Conservation (phyloP, 768 basidiomycete genomes). For the Boletellus emodensis region DNA sequence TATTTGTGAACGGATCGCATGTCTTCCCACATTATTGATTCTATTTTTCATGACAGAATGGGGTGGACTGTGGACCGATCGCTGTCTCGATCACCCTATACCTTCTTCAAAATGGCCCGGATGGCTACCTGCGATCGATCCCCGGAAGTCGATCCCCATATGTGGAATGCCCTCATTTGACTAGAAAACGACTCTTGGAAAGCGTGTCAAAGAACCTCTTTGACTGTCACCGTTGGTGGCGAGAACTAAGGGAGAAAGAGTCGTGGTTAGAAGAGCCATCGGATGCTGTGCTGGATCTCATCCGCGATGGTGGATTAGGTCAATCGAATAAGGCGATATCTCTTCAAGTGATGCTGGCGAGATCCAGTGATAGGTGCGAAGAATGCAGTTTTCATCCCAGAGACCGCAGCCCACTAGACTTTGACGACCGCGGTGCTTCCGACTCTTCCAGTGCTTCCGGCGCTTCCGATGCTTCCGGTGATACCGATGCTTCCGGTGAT, state of each 20-base stretch:
- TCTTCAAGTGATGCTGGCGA: background rate
- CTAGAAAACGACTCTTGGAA: background rate
- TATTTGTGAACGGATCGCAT: background rate
- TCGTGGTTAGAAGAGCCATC: conserved; percentile 4
- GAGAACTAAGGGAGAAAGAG: background rate
- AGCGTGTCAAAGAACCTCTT: background rate
- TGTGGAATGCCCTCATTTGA: background rate
- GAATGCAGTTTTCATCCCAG: background rate
- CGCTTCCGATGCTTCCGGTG: background rate
- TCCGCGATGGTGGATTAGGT: background rate
- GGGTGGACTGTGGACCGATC: conserved; percentile 5
- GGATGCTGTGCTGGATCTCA: background rate
- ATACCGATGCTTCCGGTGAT: background rate
- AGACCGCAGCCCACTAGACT: too few species aligned
- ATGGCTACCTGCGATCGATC: background rate
- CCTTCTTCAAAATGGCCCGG: background rate
- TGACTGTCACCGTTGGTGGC: background rate
- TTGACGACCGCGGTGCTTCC: too few species aligned
- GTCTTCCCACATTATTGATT: background rate
- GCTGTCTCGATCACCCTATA: background rate
- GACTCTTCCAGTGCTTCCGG: background rate
- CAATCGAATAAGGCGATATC: background rate
- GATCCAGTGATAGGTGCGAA: conserved; percentile 3
- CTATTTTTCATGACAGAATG: background rate
- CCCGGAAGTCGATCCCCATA: background rate